phyloP scores from a whole-genome alignment of 2,329 filamentous ascomycete genomes.

The Cercospora zeae-maydis region DNA sequence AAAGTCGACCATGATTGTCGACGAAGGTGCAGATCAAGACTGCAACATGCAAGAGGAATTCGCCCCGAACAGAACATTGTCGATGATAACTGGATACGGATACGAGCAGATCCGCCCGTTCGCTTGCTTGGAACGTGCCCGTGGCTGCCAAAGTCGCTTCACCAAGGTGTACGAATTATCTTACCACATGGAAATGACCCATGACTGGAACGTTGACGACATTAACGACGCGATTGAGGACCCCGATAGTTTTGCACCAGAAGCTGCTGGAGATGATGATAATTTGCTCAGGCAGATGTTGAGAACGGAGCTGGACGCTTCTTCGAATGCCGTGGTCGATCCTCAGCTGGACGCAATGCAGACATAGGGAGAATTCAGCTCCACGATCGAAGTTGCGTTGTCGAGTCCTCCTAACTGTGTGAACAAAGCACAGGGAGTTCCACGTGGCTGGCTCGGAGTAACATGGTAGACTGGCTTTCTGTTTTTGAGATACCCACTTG shows the following conservation, averaged over 20 bases:
- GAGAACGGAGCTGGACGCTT: background rate
- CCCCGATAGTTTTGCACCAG: constrained; percentile 11
- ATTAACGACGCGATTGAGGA: constrained; percentile 38
- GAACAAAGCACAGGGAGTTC: background rate
- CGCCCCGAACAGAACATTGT: constrained; percentile 18
- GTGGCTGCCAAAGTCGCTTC: constrained; percentile 54
- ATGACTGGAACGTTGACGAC: constrained; percentile 41
- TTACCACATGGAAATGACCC: constrained; percentile 50
- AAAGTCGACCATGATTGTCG: constrained; percentile 6
- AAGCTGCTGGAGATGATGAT: background rate
- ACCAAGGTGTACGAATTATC: constrained; percentile 56
- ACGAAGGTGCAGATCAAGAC: constrained; percentile 12
- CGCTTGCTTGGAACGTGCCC: constrained; percentile 45
- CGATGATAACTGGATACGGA: constrained; percentile 54
- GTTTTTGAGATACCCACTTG: constrained; percentile 8
- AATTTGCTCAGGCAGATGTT: constrained; percentile 2
- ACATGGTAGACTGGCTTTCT: background rate
- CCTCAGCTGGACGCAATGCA: constrained; percentile 1
- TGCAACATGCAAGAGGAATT: constrained; percentile 17
- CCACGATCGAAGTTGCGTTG: background rate
- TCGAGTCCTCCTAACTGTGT: background rate
- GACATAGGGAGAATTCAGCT: background rate
- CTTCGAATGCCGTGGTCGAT: background rate
- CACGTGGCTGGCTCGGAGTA: background rate
- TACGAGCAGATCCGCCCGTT: constrained; percentile 53